Base-by-base conservation (phyloP, 306 rosid species). In the Pachyrhizus erosus region DNA sequence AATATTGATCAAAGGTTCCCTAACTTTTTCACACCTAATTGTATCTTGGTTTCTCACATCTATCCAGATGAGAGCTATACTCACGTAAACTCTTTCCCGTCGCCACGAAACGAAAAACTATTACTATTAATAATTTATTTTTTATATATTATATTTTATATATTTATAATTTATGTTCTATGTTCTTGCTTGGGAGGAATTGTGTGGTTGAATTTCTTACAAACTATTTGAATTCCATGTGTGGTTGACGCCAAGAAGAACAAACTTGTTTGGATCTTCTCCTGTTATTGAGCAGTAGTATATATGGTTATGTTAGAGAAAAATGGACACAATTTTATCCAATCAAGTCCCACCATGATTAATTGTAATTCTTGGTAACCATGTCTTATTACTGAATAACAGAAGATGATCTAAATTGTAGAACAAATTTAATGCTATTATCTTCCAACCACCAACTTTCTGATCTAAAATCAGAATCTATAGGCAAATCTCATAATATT, bases 401-500 rank as follows among this genome's bases (percentile, higher is more conserved):
- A 0, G 7, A 60, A 23, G 6, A 24, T 12, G 34, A 12, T 60
- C 37, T 60, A 60, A 26, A 10, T 26, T 9, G 67, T 26, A 24
- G 37, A 26, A 26, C n/a, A 60, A 26, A 24, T 60, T 60, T 26
- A 12, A 24, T 60, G 37, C 18, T 60, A 13, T 60, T 26, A 60
- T 60, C 67, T 11, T 26, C 37, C 67, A 60, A 60, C 67, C 9
- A 57, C 31, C 64, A 57, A 21, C 21, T 10, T 21, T 57, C 14
- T 57, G 21, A 9, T 57, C 64, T 5, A 26, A 55, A 55, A 10
- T 58, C 33, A 58, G 8, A 58, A 58, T 58, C n/a, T 26, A n/a
- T 60, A 24, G 67, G 67, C 37, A 60, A 60, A 60, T 60, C 39
- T 60, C n/a, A 24, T n/a, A n/a, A n/a, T n/a, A n/a, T n/a, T n/a